Conservation (phyloP, 1,284 basidiomycete species). For the Takashimella tepidaria region DNA sequence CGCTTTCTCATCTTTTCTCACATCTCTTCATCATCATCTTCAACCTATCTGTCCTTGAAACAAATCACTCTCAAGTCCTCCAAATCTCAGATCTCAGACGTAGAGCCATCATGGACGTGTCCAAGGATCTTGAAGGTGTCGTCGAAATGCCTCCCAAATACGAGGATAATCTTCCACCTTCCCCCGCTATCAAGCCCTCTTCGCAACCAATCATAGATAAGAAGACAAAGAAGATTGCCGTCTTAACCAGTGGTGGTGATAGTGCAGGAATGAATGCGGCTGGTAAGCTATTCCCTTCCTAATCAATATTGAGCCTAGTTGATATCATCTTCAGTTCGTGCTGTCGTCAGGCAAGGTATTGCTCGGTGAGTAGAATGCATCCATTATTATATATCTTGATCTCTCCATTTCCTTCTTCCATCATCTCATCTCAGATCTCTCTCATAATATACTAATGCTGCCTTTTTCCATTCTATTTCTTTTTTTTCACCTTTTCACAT, state of each 20-base stretch:
- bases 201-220: background rate
- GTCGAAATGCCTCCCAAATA: constrained; percentile 10
- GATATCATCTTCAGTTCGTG: constrained; percentile 56
- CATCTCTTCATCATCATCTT: background rate
- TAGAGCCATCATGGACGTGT: background rate
- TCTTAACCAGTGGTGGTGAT: constrained; percentile 94
- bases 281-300: constrained; percentile 42
- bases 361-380: constrained; percentile 72
- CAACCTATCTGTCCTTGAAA: background rate
- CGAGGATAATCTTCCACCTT: background rate
- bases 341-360: constrained; percentile 84
- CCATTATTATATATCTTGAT: no score
- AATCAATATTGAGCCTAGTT: no score
- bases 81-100: background rate
- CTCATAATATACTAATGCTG: no score
- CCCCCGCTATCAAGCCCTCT: background rate
- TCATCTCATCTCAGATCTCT: no score
- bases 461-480: no score
- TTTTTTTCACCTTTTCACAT: background rate
- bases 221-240: constrained; percentile 60
- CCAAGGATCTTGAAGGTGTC: constrained; percentile 30
- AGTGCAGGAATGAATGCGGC: constrained; percentile 96
- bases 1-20: no score
- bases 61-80: background rate
- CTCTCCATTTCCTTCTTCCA: no score